phyloP scores from a whole-genome alignment of 164 flowering plant species.

The Vitis amurensis region DNA sequence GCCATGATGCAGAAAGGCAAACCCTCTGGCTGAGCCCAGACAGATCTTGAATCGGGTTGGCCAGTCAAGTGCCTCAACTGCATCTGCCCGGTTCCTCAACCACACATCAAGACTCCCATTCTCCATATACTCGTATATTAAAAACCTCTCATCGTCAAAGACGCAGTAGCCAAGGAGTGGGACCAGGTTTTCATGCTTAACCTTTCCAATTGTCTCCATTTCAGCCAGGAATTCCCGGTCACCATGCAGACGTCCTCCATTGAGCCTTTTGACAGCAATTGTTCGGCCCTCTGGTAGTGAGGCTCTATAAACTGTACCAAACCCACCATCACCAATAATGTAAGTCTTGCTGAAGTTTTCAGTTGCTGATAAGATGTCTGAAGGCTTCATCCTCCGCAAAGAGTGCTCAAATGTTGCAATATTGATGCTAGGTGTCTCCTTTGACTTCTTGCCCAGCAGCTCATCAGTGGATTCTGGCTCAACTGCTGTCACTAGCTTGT shows the following conservation, averaged over 20 bases:
- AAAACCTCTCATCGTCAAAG: slow-evolving; percentile 50
- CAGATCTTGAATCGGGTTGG: slow-evolving; percentile 58
- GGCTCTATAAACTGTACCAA: slow-evolving; percentile 62
- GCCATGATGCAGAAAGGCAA: slow-evolving; percentile 70
- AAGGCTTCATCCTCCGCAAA: slow-evolving; percentile 38
- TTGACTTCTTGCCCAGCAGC: slow-evolving; percentile 41
- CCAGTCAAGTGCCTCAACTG: slow-evolving; percentile 54
- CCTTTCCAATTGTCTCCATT: slow-evolving; percentile 73
- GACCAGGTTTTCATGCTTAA: slow-evolving; percentile 58
- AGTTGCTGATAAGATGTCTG: slow-evolving; percentile 60
- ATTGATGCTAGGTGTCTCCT: slow-evolving; percentile 64
- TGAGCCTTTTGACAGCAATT: slow-evolving; percentile 61
- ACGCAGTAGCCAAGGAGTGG: slow-evolving; percentile 63
- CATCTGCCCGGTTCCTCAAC: slow-evolving; percentile 59
- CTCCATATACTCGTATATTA: slow-evolving; percentile 67
- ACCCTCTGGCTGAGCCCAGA: slow-evolving; percentile 60
- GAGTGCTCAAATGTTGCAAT: slow-evolving; percentile 63
- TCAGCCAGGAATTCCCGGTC: slow-evolving; percentile 68
- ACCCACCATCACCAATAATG: slow-evolving; percentile 71
- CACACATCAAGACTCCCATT: slow-evolving; percentile 75
- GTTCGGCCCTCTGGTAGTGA: slow-evolving; percentile 43
- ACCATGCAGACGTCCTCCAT: slow-evolving; percentile 46
- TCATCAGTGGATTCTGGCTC: slow-evolving; percentile 38
- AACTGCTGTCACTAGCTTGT: slow-evolving; percentile 19
- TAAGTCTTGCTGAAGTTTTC: slow-evolving; percentile 58